Evolutionary conservation across 768 basidiomycete species (phyloP).

Genomic region (Termitomyces sp.): DNA sequence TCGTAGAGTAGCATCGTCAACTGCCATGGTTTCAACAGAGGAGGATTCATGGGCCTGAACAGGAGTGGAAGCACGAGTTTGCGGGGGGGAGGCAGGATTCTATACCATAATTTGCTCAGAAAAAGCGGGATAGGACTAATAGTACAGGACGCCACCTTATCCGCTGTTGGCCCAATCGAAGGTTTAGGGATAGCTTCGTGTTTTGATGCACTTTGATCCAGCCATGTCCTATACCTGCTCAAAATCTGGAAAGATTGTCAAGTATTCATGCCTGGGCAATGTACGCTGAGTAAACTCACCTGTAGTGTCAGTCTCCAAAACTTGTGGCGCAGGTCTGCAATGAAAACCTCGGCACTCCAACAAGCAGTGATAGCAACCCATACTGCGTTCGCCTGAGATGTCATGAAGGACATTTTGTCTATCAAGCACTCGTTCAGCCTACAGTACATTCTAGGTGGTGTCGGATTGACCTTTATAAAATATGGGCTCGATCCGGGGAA

Average conservation of each 20-base stretch:
- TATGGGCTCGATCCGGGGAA: constrained; percentile 37
- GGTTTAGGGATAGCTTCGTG: constrained; percentile 35
- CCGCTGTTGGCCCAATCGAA: constrained; percentile 26
- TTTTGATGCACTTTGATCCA: constrained; percentile 52
- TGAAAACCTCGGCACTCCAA: constrained; percentile 85
- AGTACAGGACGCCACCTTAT: constrained; percentile 20
- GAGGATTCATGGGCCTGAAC: constrained; percentile 42
- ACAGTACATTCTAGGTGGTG: neutral
- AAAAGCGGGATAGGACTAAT: neutral
- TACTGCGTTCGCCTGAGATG: constrained; percentile 60
- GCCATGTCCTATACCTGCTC: constrained; percentile 76
- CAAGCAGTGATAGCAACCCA: constrained; percentile 75
- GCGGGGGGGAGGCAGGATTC: constrained; percentile 15
- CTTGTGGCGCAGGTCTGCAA: constrained; percentile 75
- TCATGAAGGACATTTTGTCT: constrained; percentile 43
- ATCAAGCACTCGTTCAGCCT: constrained; percentile 2
- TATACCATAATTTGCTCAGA: neutral
- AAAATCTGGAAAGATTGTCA: constrained; percentile 51
- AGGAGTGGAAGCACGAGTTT: constrained; percentile 53
- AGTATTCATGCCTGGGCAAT: neutral
- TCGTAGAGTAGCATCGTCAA: constrained; percentile 62
- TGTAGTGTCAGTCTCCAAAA: constrained; percentile 94
- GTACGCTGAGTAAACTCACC: constrained; percentile 37
- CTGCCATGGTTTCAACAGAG: constrained; percentile 50
- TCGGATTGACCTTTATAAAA: constrained; percentile 35